phyloP scores from a whole-genome alignment of 345 rosid genomes.

The Carallia pectinifolia region DNA sequence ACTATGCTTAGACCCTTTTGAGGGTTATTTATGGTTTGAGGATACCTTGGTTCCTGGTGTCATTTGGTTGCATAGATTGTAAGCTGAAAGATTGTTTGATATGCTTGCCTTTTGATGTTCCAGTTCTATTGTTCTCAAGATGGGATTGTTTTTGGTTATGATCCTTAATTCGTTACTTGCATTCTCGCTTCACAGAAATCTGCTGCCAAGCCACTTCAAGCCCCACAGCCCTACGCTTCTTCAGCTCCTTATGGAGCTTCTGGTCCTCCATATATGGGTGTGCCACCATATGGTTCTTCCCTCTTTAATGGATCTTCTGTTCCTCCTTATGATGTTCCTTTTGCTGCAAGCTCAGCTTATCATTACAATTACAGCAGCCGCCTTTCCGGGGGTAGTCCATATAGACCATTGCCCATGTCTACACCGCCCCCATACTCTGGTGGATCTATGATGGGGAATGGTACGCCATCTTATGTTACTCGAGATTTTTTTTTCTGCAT shows the following conservation, averaged over 20 bases:
- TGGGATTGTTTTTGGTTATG: no score
- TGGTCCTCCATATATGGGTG: constrained; percentile 78
- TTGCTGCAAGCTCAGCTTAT: constrained; percentile 88
- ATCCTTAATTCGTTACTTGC: not conserved
- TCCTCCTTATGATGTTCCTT: constrained; percentile 85
- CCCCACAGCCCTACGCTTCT: constrained; percentile 58
- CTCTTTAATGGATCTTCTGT: constrained; percentile 71
- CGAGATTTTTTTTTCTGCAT: not conserved
- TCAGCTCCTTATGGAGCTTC: constrained; percentile 77
- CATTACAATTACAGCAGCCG: constrained; percentile 74
- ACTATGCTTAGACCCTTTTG: not conserved
- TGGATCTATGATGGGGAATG: constrained; percentile 87
- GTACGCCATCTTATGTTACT: constrained; percentile 24
- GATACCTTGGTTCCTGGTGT: no score
- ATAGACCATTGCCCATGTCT: constrained; percentile 72
- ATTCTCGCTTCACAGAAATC: constrained; percentile 49
- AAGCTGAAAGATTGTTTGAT: no score
- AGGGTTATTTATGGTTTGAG: no score
- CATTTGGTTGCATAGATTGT: no score
- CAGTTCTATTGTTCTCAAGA: no score
- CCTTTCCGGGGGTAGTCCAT: constrained; percentile 78
- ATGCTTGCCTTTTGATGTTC: no score
- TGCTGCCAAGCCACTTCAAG: constrained; percentile 73
- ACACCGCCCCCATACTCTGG: constrained; percentile 81
- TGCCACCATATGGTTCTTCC: constrained; percentile 86